A percentile compares a stretch with the other conserved stretches of the same genome.
Conservation (phyloP, 1,139 yeast genomes). For the Suhomyces ambrosiae region DNA sequence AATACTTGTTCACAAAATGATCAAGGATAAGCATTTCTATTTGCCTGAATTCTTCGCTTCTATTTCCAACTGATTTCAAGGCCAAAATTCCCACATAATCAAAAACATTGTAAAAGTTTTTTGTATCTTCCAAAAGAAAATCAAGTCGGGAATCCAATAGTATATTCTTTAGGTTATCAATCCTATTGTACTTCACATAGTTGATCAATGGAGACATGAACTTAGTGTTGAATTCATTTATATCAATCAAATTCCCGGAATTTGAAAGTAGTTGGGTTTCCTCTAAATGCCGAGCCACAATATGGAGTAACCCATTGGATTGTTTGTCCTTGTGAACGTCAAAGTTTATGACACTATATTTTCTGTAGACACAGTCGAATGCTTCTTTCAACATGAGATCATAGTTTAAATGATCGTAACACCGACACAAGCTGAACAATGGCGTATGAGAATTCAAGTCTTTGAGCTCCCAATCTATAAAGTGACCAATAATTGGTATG, state of each 20-base stretch:
- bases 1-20: conserved; percentile 30
- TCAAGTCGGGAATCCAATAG: conserved; percentile 49
- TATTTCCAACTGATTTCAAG: conserved; percentile 25
- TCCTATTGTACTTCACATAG: conserved; percentile 68
- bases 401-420: conserved; percentile 79
- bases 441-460: conserved; percentile 81
- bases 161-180: conserved; percentile 55
- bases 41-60: conserved; percentile 39
- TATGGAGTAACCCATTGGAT: conserved; percentile 79
- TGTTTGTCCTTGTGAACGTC: conserved; percentile 68
- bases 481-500: conserved; percentile 56
- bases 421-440: conserved; percentile 69
- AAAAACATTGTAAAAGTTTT: conserved; percentile 45
- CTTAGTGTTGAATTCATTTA: conserved; percentile 64
- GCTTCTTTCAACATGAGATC: conserved; percentile 49
- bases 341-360: conserved; percentile 48
- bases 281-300: conserved; percentile 52
- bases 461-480: conserved; percentile 68
- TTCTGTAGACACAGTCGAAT: conserved; percentile 45
- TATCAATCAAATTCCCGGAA: conserved; percentile 42
- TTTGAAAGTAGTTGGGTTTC: conserved; percentile 37
- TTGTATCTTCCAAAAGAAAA: conserved; percentile 45
- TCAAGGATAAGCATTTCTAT: conserved; percentile 51
- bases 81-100: conserved; percentile 44
- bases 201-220: conserved; percentile 71